Percentiles rank a stretch among this genome's conserved stretches.
These are phyloP conservation scores for Sarocladiaceae sp. DNA, from an alignment of 2,329 filamentous ascomycete genomes.

Conservation along the genomic window DNA sequence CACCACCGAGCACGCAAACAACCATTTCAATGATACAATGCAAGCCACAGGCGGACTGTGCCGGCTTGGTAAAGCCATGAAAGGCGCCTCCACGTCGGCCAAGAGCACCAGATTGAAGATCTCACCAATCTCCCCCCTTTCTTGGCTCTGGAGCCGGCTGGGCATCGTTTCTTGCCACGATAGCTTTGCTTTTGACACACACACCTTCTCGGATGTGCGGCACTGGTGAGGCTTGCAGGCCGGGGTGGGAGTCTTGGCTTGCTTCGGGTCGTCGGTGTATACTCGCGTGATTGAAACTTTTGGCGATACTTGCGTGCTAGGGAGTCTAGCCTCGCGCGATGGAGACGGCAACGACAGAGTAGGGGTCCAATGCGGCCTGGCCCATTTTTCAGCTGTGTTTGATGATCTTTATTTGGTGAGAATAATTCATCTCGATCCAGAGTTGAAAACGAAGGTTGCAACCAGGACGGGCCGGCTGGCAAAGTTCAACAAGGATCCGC, in stretches of 20 bases:
- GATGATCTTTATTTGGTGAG: too few relatives aligned
- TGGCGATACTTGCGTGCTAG: not conserved
- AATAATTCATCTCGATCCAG: too few relatives aligned
- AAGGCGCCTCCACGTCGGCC: not conserved
- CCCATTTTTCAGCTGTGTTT: too few relatives aligned
- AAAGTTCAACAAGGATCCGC: not conserved
- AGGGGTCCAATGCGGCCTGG: too few relatives aligned
- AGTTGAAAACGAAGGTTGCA: too few relatives aligned
- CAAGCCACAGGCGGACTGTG: slow-evolving; percentile 4
- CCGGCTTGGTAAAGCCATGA: not conserved
- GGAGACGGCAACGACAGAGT: too few relatives aligned
- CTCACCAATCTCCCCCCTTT: not conserved
- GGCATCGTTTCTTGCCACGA: too few relatives aligned
- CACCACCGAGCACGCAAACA: slow-evolving; percentile 3
- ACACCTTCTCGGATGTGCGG: not conserved
- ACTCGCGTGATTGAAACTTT: not conserved
- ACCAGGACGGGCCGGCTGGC: not conserved
- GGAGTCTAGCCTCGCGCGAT: not conserved
- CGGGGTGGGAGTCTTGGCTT: not conserved
- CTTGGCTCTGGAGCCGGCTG: not conserved
- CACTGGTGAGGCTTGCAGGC: not conserved
- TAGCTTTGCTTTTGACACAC: too few relatives aligned
- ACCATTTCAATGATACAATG: not conserved
- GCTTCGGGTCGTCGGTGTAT: slow-evolving; percentile 2
- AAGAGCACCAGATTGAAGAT: not conserved